Evolutionary conservation across 169 alveolate species (phyloP).

Genomic region (Plasmodium ovale): DNA sequence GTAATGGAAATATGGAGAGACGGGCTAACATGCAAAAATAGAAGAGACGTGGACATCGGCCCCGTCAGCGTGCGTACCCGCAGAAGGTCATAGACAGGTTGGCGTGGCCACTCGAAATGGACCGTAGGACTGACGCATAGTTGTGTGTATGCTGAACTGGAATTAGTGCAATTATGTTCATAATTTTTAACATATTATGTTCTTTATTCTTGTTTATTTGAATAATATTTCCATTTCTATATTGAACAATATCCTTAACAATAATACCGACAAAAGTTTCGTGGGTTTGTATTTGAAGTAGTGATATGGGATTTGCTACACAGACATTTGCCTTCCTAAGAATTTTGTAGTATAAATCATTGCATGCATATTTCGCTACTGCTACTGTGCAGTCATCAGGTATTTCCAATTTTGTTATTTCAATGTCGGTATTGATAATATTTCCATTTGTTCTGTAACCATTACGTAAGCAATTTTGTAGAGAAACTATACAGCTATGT

Average conservation of each 20-base stretch:
- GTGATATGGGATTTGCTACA: slow-evolving; percentile 59
- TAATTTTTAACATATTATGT: slow-evolving; percentile 27
- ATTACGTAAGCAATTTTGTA: slow-evolving; percentile 63
- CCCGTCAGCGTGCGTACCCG: slow-evolving; percentile 20
- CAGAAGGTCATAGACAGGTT: slow-evolving; percentile 60
- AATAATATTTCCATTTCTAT: slow-evolving; percentile 63
- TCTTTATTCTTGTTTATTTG: slow-evolving; percentile 69
- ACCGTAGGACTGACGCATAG: slow-evolving; percentile 57
- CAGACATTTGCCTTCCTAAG: slow-evolving; percentile 45
- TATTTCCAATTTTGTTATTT: slow-evolving; percentile 58
- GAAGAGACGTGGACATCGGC: too few species aligned
- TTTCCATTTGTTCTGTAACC: slow-evolving; percentile 69
- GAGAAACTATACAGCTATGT: slow-evolving; percentile 62
- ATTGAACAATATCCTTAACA: slow-evolving; percentile 65
- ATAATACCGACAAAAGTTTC: slow-evolving; percentile 69
- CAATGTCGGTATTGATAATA: slow-evolving; percentile 69
- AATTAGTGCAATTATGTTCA: slow-evolving; percentile 64
- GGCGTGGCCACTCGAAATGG: slow-evolving; percentile 77
- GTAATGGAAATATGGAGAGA: too few species aligned
- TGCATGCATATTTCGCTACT: slow-evolving; percentile 76
- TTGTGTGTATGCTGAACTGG: slow-evolving; percentile 58
- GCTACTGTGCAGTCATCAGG: slow-evolving; percentile 56
- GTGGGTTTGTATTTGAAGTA: slow-evolving; percentile 67
- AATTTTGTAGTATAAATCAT: slow-evolving; percentile 64
- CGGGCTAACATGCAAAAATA: too few species aligned